These are phyloP conservation scores for Wallacemonas sp. DNA, from an alignment of 208 protist genomes.

Conservation along the genomic window DNA sequence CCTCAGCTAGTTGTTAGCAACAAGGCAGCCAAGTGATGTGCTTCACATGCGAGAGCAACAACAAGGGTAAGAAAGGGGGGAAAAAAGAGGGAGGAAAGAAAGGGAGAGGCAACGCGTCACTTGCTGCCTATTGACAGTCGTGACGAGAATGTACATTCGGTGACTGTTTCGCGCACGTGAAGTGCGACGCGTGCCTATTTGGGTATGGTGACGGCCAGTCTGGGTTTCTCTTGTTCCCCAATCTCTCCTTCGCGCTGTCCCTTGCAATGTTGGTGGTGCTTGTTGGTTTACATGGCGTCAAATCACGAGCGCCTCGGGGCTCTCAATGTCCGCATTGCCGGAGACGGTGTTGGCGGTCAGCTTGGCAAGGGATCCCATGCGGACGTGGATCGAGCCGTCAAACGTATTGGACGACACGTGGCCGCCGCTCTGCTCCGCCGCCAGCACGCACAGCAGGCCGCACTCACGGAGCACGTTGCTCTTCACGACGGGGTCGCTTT, in stretches of 20 bases:
- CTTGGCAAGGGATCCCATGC: slow-evolving; percentile 46
- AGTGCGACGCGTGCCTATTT: too few relatives aligned
- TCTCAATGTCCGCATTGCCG: slow-evolving; percentile 63
- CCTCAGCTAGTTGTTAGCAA: too few relatives aligned
- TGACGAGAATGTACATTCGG: background rate
- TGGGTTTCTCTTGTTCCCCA: too few relatives aligned
- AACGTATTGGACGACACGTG: slow-evolving; percentile 75
- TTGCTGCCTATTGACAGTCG: too few relatives aligned
- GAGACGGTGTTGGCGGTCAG: slow-evolving; percentile 70
- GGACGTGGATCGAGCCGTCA: slow-evolving; percentile 79
- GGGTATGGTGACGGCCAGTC: too few relatives aligned
- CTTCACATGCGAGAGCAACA: background rate
- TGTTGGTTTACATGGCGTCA: slow-evolving; percentile 9
- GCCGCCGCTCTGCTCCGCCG: slow-evolving; percentile 60
- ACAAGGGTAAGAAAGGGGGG: background rate
- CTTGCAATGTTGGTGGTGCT: too few relatives aligned
- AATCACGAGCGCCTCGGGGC: slow-evolving; percentile 1
- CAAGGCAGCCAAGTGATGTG: too few relatives aligned
- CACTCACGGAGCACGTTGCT: slow-evolving; percentile 73
- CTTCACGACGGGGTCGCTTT: slow-evolving; percentile 69
- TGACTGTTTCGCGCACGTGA: too few relatives aligned
- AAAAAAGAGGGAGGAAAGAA: too few relatives aligned
- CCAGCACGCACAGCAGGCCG: slow-evolving; percentile 73
- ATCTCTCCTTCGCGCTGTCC: too few relatives aligned
- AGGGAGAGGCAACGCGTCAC: too few relatives aligned